phyloP scores from a whole-genome alignment of 1,139 yeast genomes.

The Diutina scorzettiae region DNA sequence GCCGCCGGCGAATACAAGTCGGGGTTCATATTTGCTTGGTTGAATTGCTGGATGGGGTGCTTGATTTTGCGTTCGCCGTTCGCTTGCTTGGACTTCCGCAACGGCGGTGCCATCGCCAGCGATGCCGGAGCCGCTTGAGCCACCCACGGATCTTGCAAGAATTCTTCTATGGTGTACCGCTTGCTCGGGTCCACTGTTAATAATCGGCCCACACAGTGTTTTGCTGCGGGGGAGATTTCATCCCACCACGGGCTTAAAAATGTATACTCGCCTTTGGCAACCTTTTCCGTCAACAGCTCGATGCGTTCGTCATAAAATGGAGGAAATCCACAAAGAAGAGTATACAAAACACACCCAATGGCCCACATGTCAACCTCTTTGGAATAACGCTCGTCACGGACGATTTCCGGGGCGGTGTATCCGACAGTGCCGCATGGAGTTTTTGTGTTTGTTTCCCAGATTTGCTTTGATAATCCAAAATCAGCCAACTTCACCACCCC shows the following conservation, averaged over 20 bases:
- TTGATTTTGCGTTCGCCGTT: background rate
- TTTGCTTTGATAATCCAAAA: constrained; percentile 47
- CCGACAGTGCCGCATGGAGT: constrained; percentile 43
- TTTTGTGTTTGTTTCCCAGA: constrained; percentile 46
- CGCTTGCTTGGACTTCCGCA: background rate
- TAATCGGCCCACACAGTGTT: constrained; percentile 57
- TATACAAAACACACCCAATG: constrained; percentile 48
- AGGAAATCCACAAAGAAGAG: constrained; percentile 50
- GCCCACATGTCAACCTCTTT: constrained; percentile 58
- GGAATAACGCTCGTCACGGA: constrained; percentile 45
- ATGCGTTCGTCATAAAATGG: constrained; percentile 50
- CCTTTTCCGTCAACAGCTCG: constrained; percentile 44
- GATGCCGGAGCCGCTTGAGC: constrained; percentile 8
- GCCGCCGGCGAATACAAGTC: constrained; percentile 72
- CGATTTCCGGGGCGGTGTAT: constrained; percentile 53
- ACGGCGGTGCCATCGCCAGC: background rate
- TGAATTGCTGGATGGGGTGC: constrained; percentile 4
- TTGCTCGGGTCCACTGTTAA: constrained; percentile 73
- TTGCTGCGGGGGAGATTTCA: constrained; percentile 42
- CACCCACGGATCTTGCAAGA: constrained; percentile 83
- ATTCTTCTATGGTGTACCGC: constrained; percentile 69
- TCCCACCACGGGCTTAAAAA: constrained; percentile 57
- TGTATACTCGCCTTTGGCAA: constrained; percentile 46
- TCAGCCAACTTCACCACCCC: constrained; percentile 45
- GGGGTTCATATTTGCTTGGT: constrained; percentile 6